phyloP scores from a whole-genome alignment of 2,329 filamentous ascomycete genomes.

The Aspergillus thermomutatus region DNA sequence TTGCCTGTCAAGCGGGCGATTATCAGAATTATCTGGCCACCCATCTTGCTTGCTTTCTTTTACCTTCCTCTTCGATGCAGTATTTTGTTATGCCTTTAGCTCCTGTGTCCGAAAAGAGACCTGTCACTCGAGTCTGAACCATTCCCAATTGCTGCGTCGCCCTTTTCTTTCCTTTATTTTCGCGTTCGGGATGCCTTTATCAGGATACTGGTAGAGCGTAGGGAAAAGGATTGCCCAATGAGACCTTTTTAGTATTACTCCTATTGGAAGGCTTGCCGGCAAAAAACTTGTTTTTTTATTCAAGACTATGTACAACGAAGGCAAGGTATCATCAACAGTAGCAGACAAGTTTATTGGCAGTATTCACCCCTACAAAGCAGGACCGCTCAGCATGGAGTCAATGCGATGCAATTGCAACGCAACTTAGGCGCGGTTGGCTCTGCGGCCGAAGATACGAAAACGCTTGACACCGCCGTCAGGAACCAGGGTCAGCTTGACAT shows the following conservation, averaged over 20 bases:
- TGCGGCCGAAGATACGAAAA: slow-evolving; percentile 70
- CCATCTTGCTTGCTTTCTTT: neutral
- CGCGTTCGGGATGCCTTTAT: neutral
- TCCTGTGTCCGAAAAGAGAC: neutral
- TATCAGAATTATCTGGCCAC: no score
- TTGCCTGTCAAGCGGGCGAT: neutral
- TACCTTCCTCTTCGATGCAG: neutral
- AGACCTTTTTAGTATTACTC: neutral
- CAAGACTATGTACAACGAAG: slow-evolving; percentile 1
- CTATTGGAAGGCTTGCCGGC: neutral
- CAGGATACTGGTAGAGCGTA: neutral
- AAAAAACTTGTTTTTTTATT: neutral
- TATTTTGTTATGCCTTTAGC: neutral
- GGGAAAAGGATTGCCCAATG: neutral
- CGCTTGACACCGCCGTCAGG: slow-evolving; percentile 92
- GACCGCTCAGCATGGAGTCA: neutral
- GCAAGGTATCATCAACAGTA: neutral
- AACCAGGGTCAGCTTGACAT: slow-evolving; percentile 87
- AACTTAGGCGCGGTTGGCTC: slow-evolving; percentile 21
- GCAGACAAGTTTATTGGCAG: neutral
- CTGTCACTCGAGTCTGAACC: neutral
- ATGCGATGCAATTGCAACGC: no score
- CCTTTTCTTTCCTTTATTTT: neutral
- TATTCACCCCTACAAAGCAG: neutral
- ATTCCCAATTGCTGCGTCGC: neutral